phyloP scores from a whole-genome alignment of 2,329 filamentous ascomycete species.

The Cladosporium oxysporum region DNA sequence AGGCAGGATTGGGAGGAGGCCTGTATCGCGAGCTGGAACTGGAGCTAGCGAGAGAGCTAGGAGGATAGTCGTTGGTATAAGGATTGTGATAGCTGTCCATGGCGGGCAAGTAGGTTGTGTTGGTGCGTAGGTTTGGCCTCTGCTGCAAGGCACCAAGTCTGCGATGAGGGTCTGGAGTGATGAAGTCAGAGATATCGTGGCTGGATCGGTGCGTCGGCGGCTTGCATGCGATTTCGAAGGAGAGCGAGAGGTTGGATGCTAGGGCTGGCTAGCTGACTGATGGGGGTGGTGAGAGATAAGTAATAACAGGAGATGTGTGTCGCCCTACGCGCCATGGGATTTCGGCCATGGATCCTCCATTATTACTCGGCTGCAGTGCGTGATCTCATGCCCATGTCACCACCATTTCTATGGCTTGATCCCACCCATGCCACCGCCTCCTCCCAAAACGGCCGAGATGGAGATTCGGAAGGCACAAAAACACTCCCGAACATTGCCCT shows the following conservation, averaged over 20 bases:
- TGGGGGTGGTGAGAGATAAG: neutral
- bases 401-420: neutral
- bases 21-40: neutral
- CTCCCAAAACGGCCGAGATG: neutral
- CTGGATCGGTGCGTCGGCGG: slow-evolving; percentile 8
- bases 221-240: neutral
- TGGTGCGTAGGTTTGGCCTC: neutral
- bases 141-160: slow-evolving; percentile 6
- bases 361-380: neutral
- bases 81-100: slow-evolving; percentile 7
- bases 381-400: slow-evolving; percentile 7
- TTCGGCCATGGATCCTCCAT: neutral
- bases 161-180: neutral
- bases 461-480: neutral
- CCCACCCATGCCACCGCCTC: neutral
- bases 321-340: neutral
- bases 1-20: neutral
- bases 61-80: neutral
- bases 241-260: neutral
- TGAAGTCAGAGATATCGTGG: slow-evolving; percentile 14
- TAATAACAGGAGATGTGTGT: neutral
- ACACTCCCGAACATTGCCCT: neutral
- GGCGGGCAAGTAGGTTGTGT: neutral
- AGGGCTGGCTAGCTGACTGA: neutral
- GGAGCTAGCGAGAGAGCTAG: neutral